A percentile compares a stretch with the other conserved stretches of the same genome.
Evolutionary conservation across 192 early-diverging fungal genomes (phyloP).

Genomic region (Linnemannia zychae): DNA sequence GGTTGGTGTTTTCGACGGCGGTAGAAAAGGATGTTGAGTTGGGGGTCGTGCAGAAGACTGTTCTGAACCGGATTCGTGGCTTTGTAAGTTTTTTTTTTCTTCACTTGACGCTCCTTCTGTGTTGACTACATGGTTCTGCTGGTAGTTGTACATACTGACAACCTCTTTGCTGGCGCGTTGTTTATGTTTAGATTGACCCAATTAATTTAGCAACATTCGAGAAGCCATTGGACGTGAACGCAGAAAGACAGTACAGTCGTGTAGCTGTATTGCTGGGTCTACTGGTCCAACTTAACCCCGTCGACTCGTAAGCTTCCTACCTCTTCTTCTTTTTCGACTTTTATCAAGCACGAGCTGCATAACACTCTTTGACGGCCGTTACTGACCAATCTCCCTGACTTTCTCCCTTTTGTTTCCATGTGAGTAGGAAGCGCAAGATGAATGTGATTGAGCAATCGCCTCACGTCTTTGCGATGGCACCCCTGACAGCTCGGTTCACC

Average conservation of each 20-base stretch:
- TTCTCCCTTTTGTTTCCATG: neutral
- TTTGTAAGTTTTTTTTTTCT: constrained; percentile 43
- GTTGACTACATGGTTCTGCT: neutral
- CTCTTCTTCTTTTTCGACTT: neutral
- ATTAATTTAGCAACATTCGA: constrained; percentile 72
- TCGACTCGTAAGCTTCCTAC: constrained; percentile 42
- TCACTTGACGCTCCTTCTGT: neutral
- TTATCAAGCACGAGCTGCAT: too few relatives aligned
- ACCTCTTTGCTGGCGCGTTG: neutral
- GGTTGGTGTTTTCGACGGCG: constrained; percentile 59
- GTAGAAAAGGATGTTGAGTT: constrained; percentile 23
- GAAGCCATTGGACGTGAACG: constrained; percentile 61
- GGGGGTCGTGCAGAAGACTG: constrained; percentile 17
- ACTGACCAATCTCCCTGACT: neutral
- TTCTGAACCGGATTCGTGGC: constrained; percentile 33
- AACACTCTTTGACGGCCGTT: neutral
- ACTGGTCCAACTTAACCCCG: constrained; percentile 61
- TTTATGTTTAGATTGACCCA: constrained; percentile 72
- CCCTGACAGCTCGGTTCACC: constrained; percentile 67
- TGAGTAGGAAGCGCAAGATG: constrained; percentile 55
- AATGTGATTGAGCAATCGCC: constrained; percentile 59
- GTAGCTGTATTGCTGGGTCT: constrained; percentile 68
- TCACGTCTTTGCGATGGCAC: constrained; percentile 70
- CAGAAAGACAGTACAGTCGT: constrained; percentile 71
- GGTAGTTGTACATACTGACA: neutral